Evolutionary conservation across 2,329 filamentous ascomycete genomes (phyloP), one percentile per base, ranked within the genome.

Genomic region (Aspergillus arachidicola): DNA sequence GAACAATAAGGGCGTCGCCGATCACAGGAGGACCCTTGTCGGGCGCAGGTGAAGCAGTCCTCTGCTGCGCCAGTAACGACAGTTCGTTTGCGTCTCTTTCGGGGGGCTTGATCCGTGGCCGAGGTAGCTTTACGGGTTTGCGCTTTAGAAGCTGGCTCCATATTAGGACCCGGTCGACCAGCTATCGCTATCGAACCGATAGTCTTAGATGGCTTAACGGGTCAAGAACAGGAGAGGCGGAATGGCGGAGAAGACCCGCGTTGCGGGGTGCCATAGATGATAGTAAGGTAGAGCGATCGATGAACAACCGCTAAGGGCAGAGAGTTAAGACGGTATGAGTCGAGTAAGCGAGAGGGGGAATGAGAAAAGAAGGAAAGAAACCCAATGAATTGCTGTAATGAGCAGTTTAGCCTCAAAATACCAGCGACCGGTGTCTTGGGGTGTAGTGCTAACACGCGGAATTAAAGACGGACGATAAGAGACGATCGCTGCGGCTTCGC

Each of bases 41-140:
- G 95, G 69, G 89, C 87, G 82, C 94, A 99, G 50, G 93, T 89
- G 78, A 97, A 97, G 85, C 94, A 99, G 80, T 98, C 94, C 78
- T 96, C 93, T 53, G 92, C 89, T 64, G 94, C 94, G 73, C 94
- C 94, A 67, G 92, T 94, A 58, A 92, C 90, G 23, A 93, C 91
- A 23, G 94, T 92, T 81, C 94, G 89, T 85, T 94, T 91, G 82
- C 93, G 90, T 75, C 94, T 88, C 84, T 97, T 83, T 45, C 80
- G 78, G n/a, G 80, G 75, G 30, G 72, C 69, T n/a, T 72, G 63
- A 28, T 72, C 65, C 46, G 72, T 66, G 62, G 46, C 67, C 63
- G 57, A 53, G 30, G 62, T 61, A 16, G 71, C 64, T 57, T 74
- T 72, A 66, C 70, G 69, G 60, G 65, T 60, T 69, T 72, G 70